phyloP scores from a whole-genome alignment of 306 rosid genomes.

The Citrullus colocynthis region DNA sequence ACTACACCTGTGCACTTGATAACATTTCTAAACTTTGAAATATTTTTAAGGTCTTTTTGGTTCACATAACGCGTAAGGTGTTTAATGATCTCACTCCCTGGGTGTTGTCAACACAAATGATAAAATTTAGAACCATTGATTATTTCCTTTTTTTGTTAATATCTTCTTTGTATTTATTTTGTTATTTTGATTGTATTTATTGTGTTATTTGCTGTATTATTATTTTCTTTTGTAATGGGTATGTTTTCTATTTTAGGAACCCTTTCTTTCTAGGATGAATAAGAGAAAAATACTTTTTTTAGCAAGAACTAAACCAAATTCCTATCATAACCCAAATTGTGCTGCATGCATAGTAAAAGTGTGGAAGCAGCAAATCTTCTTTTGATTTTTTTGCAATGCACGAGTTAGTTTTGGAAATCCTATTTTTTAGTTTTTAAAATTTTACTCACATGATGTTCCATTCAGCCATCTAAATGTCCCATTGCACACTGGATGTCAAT shows the following conservation, averaged over 20 bases:
- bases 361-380: background rate
- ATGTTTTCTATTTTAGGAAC: too few relatives aligned
- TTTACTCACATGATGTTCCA: background rate
- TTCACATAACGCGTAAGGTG: background rate
- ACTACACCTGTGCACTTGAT: background rate
- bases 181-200: too few relatives aligned
- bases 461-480: background rate
- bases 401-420: background rate
- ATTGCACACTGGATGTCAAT: background rate
- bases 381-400: background rate
- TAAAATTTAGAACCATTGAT: background rate
- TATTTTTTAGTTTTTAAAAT: too few relatives aligned
- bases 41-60: background rate
- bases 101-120: background rate
- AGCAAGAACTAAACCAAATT: too few relatives aligned
- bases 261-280: too few relatives aligned
- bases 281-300: too few relatives aligned
- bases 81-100: background rate
- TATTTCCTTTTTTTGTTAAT: too few relatives aligned
- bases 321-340: background rate
- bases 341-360: background rate
- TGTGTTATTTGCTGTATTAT: too few relatives aligned
- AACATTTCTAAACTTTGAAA: background rate
- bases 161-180: too few relatives aligned
- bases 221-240: too few relatives aligned